phyloP scores from a whole-genome alignment of 306 rosid genomes.

The Castanea mollissima region DNA sequence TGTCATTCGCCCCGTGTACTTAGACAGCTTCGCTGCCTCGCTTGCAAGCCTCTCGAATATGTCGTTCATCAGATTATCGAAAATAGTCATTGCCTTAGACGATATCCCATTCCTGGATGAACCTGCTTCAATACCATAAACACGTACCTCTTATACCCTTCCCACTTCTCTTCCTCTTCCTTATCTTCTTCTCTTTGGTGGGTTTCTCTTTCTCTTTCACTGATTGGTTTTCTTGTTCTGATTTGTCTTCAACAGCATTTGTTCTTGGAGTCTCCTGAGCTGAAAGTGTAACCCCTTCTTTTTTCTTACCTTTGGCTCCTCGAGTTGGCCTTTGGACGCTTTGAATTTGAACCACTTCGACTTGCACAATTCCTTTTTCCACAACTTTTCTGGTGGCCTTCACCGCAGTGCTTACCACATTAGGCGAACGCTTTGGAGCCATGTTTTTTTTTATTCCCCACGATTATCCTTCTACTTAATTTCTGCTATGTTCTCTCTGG shows the following conservation, averaged over 20 bases:
- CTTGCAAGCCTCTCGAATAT: slow-evolving; percentile 71
- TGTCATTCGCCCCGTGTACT: slow-evolving; percentile 40
- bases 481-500: not conserved
- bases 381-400: slow-evolving; percentile 39
- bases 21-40: slow-evolving; percentile 52
- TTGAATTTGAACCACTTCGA: slow-evolving; percentile 27
- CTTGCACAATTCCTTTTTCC: slow-evolving; percentile 24
- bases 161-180: slow-evolving; percentile 20
- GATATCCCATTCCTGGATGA: slow-evolving; percentile 75
- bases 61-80: slow-evolving; percentile 75
- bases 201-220: not conserved
- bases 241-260: slow-evolving; percentile 29
- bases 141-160: slow-evolving; percentile 68
- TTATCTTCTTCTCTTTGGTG: slow-evolving; percentile 19
- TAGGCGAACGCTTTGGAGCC: slow-evolving; percentile 47
- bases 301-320: slow-evolving; percentile 2
- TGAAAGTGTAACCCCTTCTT: not conserved
- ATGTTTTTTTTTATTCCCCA: slow-evolving; percentile 2
- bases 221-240: not conserved
- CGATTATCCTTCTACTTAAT: not conserved
- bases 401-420: slow-evolving; percentile 11
- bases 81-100: slow-evolving; percentile 48
- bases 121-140: slow-evolving; percentile 68
- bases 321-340: slow-evolving; percentile 16
- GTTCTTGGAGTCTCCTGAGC: slow-evolving; percentile 15